Evolutionary conservation across 2,329 filamentous ascomycete species (phyloP).

Genomic region (Aspergillus sp.): DNA sequence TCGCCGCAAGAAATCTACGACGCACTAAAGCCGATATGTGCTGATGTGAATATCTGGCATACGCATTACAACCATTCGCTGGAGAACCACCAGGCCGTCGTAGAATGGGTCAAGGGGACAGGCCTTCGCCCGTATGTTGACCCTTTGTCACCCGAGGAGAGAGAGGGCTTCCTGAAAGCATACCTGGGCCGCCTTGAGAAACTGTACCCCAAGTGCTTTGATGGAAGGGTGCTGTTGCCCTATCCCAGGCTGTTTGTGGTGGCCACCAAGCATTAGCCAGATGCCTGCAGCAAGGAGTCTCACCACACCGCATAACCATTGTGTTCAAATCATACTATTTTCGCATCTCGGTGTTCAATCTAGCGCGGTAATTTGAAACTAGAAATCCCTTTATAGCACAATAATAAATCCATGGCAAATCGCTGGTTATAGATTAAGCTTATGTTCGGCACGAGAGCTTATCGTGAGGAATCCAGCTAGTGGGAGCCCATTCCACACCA

Average conservation of each 20-base stretch:
- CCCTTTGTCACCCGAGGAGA: slow-evolving; percentile 43
- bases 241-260: slow-evolving; percentile 60
- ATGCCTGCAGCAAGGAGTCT: neutral
- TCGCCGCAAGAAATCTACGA: slow-evolving; percentile 50
- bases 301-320: neutral
- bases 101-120: slow-evolving; percentile 62
- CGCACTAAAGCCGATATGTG: slow-evolving; percentile 45
- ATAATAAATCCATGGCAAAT: neutral
- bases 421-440: neutral
- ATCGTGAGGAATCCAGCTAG: neutral
- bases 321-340: neutral
- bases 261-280: slow-evolving; percentile 29
- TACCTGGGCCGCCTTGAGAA: slow-evolving; percentile 49
- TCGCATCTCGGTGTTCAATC: neutral
- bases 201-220: slow-evolving; percentile 46
- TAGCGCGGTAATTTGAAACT: neutral
- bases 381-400: neutral
- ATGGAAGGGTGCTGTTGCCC: slow-evolving; percentile 56
- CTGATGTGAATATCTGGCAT: slow-evolving; percentile 54
- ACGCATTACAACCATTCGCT: slow-evolving; percentile 56
- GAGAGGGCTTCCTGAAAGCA: slow-evolving; percentile 45
- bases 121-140: slow-evolving; percentile 58
- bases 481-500: neutral
- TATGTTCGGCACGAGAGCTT: neutral
- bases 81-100: slow-evolving; percentile 49